These are phyloP conservation scores for Spinellus fusiger DNA, from an alignment of 192 early-diverging fungal species.

Conservation along the genomic window DNA sequence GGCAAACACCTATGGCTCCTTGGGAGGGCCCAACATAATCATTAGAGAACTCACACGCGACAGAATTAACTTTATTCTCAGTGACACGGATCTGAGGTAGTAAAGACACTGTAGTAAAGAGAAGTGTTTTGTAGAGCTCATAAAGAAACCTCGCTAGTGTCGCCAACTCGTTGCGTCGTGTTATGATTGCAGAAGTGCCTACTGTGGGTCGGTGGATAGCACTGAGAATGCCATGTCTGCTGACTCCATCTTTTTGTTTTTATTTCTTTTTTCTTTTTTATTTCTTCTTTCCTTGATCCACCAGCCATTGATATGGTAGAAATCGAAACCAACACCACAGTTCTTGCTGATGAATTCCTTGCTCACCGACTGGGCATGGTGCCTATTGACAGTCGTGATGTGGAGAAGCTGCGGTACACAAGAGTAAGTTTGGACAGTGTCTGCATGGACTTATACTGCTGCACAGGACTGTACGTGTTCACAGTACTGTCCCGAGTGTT, in stretches of 20 bases:
- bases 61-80: conserved; percentile 75
- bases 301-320: conserved; percentile 95
- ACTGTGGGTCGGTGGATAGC: conserved; percentile 62
- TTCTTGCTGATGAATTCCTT: conserved; percentile 93
- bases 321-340: conserved; percentile 87
- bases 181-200: conserved; percentile 98
- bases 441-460: too few species aligned
- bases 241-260: neutral
- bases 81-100: conserved; percentile 81
- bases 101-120: neutral
- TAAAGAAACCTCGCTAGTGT: conserved; percentile 41
- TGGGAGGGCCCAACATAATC: conserved; percentile 48
- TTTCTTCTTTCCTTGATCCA: neutral
- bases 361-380: conserved; percentile 94
- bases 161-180: conserved; percentile 86
- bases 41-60: conserved; percentile 52
- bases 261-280: neutral
- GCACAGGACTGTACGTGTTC: conserved; percentile 65
- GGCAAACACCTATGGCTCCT: conserved; percentile 19
- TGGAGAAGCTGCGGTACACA: conserved; percentile 78
- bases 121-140: neutral
- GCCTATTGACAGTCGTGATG: conserved; percentile 76
- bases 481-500: conserved; percentile 85
- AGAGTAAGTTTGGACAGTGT: conserved; percentile 31
- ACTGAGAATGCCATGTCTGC: neutral